These are phyloP conservation scores for maize (Zea mays) DNA, from an alignment of 176 grass and related monocot genomes.

Conservation along the genomic window DNA sequence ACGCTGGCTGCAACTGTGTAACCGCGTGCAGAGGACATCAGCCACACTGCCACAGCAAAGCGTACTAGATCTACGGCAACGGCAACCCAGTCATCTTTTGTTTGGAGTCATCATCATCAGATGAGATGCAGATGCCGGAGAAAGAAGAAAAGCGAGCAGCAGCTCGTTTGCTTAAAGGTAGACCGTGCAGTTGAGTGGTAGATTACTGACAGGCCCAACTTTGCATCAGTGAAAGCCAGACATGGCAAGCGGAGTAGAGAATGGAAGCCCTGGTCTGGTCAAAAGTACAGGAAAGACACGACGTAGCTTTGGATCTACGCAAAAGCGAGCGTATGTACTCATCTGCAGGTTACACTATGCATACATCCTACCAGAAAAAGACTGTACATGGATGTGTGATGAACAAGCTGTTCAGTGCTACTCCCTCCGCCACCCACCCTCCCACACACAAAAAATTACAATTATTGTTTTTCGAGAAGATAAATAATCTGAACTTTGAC, in stretches of 20 bases:
- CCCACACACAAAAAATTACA: too few relatives aligned
- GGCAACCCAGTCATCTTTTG: not conserved
- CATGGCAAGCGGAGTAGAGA: conserved; percentile 27
- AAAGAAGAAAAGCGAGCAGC: not conserved
- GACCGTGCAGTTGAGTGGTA: not conserved
- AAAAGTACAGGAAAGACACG: conserved; percentile 11
- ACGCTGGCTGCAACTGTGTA: not conserved
- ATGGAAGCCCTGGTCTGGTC: conserved; percentile 13
- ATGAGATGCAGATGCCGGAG: not conserved
- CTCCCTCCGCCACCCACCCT: too few relatives aligned
- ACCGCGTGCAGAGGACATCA: not conserved
- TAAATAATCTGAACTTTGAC: too few relatives aligned
- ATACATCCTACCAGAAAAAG: not conserved
- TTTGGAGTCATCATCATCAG: conserved; percentile 9
- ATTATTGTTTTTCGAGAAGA: too few relatives aligned
- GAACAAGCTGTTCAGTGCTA: not conserved
- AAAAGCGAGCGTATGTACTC: conserved; percentile 32
- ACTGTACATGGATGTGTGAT: not conserved
- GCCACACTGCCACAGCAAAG: not conserved
- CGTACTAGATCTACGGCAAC: conserved; percentile 4
- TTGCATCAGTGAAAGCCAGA: conserved; percentile 33
- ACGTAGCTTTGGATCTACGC: conserved; percentile 47
- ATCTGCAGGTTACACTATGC: conserved; percentile 17
- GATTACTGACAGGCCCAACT: conserved; percentile 25
- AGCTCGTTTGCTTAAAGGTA: not conserved